phyloP scores from a whole-genome alignment of 225 moss, liverwort and hornwort species.

The Antitrichia curtipendula region DNA sequence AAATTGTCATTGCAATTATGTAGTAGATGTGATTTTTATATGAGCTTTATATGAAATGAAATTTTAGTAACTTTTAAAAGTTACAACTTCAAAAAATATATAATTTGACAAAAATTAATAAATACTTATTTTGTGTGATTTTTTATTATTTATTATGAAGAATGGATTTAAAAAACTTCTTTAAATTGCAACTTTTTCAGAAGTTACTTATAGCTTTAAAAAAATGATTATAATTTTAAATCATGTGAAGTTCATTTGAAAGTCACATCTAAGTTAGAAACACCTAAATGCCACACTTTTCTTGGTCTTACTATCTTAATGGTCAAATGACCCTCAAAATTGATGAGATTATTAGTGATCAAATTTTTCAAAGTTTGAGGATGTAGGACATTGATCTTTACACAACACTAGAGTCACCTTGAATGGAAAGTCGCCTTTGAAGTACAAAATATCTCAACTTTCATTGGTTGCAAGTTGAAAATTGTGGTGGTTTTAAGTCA shows the following conservation, averaged over 20 bases:
- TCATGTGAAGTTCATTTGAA: background rate
- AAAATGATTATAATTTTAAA: background rate
- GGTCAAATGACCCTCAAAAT: background rate
- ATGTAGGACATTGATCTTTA: background rate
- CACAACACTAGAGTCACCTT: background rate
- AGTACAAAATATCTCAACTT: background rate
- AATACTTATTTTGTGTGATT: too few relatives aligned
- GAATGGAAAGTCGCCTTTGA: background rate
- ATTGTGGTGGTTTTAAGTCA: accelerated
- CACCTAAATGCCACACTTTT: background rate
- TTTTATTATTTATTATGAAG: background rate
- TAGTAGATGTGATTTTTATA: background rate
- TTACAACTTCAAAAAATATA: background rate
- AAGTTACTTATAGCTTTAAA: background rate
- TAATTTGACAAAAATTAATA: too few relatives aligned
- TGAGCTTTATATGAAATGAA: background rate
- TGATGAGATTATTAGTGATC: background rate
- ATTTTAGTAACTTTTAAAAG: background rate
- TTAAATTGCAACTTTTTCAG: background rate
- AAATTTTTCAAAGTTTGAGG: background rate
- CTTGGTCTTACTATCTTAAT: accelerated
- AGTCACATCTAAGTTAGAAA: background rate
- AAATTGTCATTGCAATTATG: accelerated
- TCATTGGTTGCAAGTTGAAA: too few relatives aligned
- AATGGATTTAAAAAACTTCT: background rate